Conservation (phyloP, 140 eudicot genomes). For the Senecio squalidus region DNA sequence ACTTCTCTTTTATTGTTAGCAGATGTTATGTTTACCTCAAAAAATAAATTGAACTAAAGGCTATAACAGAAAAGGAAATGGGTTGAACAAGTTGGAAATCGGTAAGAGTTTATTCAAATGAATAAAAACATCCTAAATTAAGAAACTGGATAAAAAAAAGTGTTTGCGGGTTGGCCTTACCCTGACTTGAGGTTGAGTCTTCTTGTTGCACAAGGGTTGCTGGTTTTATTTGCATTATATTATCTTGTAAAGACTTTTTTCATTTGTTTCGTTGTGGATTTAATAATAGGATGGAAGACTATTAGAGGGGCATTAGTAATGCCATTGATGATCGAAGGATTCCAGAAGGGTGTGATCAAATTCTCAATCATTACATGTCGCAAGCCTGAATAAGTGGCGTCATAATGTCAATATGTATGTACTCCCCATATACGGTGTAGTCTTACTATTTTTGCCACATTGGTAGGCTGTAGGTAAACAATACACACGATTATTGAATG, state of each 20-base stretch:
- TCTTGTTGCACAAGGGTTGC: background rate
- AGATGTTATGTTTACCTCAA: background rate
- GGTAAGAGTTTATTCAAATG: too few relatives aligned
- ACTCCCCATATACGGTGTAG: background rate
- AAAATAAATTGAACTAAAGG: too few relatives aligned
- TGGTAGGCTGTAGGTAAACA: conserved; percentile 18
- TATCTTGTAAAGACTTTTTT: background rate
- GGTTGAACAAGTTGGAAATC: too few relatives aligned
- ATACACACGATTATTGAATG: background rate
- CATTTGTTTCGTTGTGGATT: background rate
- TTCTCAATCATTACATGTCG: conserved; percentile 67
- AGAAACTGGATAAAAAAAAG: too few relatives aligned
- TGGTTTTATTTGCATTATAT: background rate
- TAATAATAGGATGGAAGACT: conserved; percentile 82
- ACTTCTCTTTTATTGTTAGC: background rate
- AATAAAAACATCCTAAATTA: too few relatives aligned
- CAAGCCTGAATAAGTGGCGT: conserved; percentile 39
- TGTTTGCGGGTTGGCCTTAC: too few relatives aligned
- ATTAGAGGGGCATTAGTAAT: conserved; percentile 75
- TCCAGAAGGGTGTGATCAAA: conserved; percentile 64
- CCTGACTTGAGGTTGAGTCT: background rate
- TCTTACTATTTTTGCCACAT: conserved; percentile 15
- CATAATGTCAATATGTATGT: background rate
- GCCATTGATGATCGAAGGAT: conserved; percentile 94
- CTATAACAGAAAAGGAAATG: too few relatives aligned